Evolutionary conservation across 106 monocot species (phyloP).

Genomic region (Acorus calamus): DNA sequence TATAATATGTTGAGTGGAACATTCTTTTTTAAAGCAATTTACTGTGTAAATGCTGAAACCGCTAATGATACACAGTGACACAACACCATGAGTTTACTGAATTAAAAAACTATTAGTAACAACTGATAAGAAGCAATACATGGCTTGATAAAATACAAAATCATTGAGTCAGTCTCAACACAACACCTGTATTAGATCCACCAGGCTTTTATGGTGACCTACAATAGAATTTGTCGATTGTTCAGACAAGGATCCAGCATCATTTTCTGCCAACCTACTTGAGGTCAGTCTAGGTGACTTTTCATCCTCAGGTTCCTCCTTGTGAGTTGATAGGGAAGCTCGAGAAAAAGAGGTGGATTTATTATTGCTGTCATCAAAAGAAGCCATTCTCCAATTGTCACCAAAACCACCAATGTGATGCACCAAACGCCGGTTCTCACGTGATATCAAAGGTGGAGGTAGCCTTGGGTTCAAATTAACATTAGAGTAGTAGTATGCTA

Average conservation of each 20-base stretch:
- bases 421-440: slow-evolving; percentile 45
- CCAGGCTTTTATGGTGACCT: slow-evolving; percentile 43
- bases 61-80: too few species aligned
- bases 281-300: slow-evolving; percentile 33
- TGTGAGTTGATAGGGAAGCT: slow-evolving; percentile 49
- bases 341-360: slow-evolving; percentile 21
- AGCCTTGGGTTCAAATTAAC: slow-evolving; percentile 91
- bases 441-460: slow-evolving; percentile 64
- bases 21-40: too few species aligned
- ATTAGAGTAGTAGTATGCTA: slow-evolving; percentile 66
- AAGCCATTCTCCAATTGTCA: slow-evolving; percentile 28
- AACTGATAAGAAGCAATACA: too few species aligned
- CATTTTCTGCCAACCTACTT: slow-evolving; percentile 7
- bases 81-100: too few species aligned
- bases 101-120: too few species aligned
- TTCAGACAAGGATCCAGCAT: slow-evolving; percentile 13
- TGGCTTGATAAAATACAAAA: not conserved
- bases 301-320: slow-evolving; percentile 80
- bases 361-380: slow-evolving; percentile 42
- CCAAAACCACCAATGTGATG: slow-evolving; percentile 27
- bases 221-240: slow-evolving; percentile 17
- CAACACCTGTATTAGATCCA: slow-evolving; percentile 58
- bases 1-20: too few species aligned
- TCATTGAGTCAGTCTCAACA: not conserved
- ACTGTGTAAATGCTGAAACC: too few species aligned